phyloP scores from a whole-genome alignment of 192 early-diverging fungal species.

The Pilaira anomala region DNA sequence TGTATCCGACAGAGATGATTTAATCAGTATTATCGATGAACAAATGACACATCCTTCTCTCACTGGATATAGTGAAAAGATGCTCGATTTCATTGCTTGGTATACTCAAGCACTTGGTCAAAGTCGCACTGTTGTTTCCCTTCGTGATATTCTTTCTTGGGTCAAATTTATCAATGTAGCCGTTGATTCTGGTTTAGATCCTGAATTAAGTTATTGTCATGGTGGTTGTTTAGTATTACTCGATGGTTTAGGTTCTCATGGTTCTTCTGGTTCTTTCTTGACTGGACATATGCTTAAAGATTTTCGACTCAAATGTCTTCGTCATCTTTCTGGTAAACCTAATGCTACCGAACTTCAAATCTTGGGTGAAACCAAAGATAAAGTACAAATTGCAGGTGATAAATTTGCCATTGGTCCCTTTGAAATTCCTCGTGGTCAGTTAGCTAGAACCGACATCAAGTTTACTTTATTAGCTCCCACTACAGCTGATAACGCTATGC shows the following conservation, averaged over 20 bases:
- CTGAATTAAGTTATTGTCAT: conserved; percentile 65
- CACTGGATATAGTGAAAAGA: conserved; percentile 46
- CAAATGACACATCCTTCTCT: conserved; percentile 43
- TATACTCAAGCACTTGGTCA: conserved; percentile 61
- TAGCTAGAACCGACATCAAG: conserved; percentile 46
- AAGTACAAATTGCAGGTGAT: conserved; percentile 19
- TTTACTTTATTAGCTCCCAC: conserved; percentile 91
- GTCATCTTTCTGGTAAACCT: conserved; percentile 38
- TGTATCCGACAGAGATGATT: conserved; percentile 75
- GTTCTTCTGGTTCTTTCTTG: conserved; percentile 48
- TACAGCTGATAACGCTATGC: conserved; percentile 79
- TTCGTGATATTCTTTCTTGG: conserved; percentile 95
- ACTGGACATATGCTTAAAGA: conserved; percentile 46
- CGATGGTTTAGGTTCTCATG: conserved; percentile 89
- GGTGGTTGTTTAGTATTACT: conserved; percentile 90
- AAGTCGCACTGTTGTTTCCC: conserved; percentile 57
- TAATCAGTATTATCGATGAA: conserved; percentile 60
- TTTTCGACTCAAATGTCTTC: conserved; percentile 47
- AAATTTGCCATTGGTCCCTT: conserved; percentile 82
- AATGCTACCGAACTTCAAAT: conserved; percentile 36
- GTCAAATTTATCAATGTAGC: conserved; percentile 73
- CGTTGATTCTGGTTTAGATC: conserved; percentile 44
- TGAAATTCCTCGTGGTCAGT: conserved; percentile 62
- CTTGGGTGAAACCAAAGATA: conserved; percentile 36
- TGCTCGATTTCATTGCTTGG: conserved; percentile 85